A percentile compares a stretch with the other conserved stretches of the same genome.
Evolutionary conservation across 441 rosid species (phyloP).

Genomic region (Euphorbia celastroides): DNA sequence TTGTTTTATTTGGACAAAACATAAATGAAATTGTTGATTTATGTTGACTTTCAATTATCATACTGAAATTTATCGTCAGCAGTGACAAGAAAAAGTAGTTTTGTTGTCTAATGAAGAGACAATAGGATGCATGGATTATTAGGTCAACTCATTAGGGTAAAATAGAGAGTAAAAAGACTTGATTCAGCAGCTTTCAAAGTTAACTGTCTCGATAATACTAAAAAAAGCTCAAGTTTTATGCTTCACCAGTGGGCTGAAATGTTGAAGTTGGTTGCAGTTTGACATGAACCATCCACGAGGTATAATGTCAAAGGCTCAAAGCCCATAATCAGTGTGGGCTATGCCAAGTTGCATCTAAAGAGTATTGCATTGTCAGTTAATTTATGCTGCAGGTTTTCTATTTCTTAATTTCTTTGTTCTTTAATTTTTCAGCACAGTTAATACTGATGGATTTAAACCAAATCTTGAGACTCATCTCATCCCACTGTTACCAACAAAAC

Average conservation of each 20-base stretch:
- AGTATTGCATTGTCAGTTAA: not conserved
- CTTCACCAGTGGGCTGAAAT: not conserved
- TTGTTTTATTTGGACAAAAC: not conserved
- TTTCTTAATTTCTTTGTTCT: conserved; percentile 12
- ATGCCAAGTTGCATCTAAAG: not conserved
- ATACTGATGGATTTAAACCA: conserved; percentile 88
- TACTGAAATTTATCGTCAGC: not conserved
- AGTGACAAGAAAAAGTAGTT: not conserved
- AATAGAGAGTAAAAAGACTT: not conserved
- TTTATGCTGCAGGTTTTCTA: not conserved
- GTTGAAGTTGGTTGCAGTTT: not conserved
- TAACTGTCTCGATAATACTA: not conserved
- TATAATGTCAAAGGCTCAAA: not conserved
- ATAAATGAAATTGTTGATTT: not conserved
- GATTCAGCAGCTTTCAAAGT: not conserved
- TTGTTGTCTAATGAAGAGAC: not conserved
- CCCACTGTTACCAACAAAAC: conserved; percentile 65
- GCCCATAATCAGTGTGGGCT: not conserved
- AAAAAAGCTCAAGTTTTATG: too few species aligned
- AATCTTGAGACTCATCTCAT: conserved; percentile 82
- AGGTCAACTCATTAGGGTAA: not conserved
- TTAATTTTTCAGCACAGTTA: conserved; percentile 68
- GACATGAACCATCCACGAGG: not conserved
- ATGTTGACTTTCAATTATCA: not conserved
- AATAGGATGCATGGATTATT: not conserved